phyloP scores from a whole-genome alignment of 1,139 yeast species.

The Hyphopichia burtonii region DNA sequence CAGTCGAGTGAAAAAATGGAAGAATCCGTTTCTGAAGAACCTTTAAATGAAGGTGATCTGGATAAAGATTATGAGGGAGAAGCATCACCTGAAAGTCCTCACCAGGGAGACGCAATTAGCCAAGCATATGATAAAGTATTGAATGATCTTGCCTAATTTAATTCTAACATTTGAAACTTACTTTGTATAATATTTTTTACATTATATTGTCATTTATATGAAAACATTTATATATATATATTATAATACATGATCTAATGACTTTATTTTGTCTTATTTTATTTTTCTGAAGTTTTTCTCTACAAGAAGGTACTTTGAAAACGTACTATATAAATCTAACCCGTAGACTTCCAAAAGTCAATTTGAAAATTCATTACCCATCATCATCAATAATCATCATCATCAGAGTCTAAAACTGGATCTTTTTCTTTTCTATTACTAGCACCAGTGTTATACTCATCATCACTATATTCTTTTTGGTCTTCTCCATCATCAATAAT shows the following conservation, averaged over 20 bases:
- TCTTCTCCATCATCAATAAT: constrained; percentile 22
- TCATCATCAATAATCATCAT: constrained; percentile 16
- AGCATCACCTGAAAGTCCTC: constrained; percentile 8
- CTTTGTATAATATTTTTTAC: neutral
- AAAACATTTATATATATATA: neutral
- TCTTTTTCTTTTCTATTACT: constrained; percentile 14
- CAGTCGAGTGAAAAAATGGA: constrained; percentile 3
- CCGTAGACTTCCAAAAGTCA: neutral
- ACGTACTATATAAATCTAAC: neutral
- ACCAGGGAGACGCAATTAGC: constrained; percentile 29
- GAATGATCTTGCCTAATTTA: constrained; percentile 1
- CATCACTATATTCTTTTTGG: constrained; percentile 35
- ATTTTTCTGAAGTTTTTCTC: neutral
- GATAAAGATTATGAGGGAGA: constrained; percentile 5
- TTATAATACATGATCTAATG: neutral
- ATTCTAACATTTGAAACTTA: neutral
- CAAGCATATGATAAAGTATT: constrained; percentile 54
- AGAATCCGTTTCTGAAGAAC: constrained; percentile 3
- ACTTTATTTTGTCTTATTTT: neutral
- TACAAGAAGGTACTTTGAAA: too few species aligned
- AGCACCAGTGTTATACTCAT: constrained; percentile 23
- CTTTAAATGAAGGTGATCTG: constrained; percentile 2
- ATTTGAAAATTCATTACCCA: neutral
- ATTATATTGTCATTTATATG: neutral
- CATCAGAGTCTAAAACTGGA: constrained; percentile 27